Conservation (phyloP, 208 protist species). For the Phytomonas francai region DNA sequence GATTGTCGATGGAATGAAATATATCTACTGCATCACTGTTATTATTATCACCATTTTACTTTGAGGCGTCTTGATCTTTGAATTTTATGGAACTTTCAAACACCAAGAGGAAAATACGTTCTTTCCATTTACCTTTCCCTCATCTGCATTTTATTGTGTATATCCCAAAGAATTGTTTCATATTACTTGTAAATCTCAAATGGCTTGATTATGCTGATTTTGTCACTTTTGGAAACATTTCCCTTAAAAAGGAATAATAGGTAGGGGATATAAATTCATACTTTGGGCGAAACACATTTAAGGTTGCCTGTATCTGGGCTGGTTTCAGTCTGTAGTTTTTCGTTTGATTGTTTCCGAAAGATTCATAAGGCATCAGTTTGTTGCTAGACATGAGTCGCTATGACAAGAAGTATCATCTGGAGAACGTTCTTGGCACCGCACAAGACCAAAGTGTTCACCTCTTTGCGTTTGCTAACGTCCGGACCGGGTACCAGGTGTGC, state of each 20-base stretch:
- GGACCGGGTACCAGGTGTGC: slow-evolving; percentile 46
- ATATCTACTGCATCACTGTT: slow-evolving; percentile 1
- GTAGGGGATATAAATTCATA: not conserved
- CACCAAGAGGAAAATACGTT: not conserved
- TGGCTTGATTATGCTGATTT: not conserved
- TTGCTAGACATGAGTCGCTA: slow-evolving; percentile 39
- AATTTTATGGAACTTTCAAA: not conserved
- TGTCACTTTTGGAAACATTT: not conserved
- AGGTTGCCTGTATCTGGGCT: not conserved
- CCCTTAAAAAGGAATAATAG: not conserved
- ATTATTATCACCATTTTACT: not conserved
- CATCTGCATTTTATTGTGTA: not conserved
- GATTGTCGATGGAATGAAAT: slow-evolving; percentile 2
- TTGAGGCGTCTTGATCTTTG: not conserved
- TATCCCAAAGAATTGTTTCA: not conserved
- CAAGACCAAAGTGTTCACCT: slow-evolving; percentile 52
- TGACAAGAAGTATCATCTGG: slow-evolving; percentile 63
- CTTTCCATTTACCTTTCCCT: not conserved
- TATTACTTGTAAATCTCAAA: not conserved
- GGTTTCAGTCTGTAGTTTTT: not conserved
- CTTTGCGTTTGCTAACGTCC: slow-evolving; percentile 72
- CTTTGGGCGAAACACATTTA: not conserved
- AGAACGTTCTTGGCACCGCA: slow-evolving; percentile 44
- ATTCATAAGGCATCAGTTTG: not conserved
- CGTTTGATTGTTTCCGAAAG: not conserved